Evolutionary conservation across 1,284 basidiomycete genomes (phyloP).

Genomic region (Gymnopus androsaceus): DNA sequence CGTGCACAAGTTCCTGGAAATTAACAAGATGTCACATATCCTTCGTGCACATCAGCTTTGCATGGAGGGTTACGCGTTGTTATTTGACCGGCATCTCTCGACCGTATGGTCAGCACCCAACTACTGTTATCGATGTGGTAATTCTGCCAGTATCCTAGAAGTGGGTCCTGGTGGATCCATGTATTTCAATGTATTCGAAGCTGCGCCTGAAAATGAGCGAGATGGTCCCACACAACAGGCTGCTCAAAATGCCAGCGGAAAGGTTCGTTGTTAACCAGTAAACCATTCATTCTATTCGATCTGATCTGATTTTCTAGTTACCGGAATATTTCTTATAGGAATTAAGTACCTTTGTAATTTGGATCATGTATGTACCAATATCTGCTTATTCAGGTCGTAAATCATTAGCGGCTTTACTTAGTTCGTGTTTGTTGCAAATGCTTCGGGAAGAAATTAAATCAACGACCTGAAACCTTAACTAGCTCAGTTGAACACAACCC

Average conservation of each 20-base stretch:
- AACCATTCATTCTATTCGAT: constrained; percentile 14
- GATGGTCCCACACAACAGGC: constrained; percentile 79
- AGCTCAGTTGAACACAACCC: neutral
- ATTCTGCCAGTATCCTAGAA: constrained; percentile 95
- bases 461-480: neutral
- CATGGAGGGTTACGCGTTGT: constrained; percentile 97
- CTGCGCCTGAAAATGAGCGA: constrained; percentile 96
- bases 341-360: neutral
- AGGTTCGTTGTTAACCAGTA: constrained; percentile 56
- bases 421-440: no score
- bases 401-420: neutral
- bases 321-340: constrained; percentile 71
- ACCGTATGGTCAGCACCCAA: constrained; percentile 99
- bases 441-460: neutral
- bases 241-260: constrained; percentile 66
- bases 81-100: constrained; percentile 93
- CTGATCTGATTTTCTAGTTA: constrained; percentile 40
- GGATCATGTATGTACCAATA: neutral
- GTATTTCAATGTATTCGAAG: constrained; percentile 98
- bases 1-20: constrained; percentile 95
- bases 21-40: constrained; percentile 97
- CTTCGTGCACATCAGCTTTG: constrained; percentile 98
- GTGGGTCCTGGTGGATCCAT: constrained; percentile 88
- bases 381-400: neutral
- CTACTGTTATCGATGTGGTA: constrained; percentile 98